Percentiles rank a stretch among this genome's conserved stretches.
These are phyloP conservation scores for Candolleomyces eurysporus DNA, from an alignment of 768 basidiomycete species.

Conservation along the genomic window DNA sequence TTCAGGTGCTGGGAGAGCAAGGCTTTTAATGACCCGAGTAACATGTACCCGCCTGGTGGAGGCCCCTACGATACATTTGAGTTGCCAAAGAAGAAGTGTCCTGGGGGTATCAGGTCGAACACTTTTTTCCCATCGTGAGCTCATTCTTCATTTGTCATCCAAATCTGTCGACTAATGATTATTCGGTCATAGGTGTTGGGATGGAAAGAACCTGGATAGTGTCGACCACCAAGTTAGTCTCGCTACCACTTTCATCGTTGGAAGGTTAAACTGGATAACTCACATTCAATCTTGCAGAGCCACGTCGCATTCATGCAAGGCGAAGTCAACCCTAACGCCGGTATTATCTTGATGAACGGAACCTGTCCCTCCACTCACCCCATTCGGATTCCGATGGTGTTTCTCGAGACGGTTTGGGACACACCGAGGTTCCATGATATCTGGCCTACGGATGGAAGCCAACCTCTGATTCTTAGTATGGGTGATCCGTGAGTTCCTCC, in stretches of 20 bases:
- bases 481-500: not conserved
- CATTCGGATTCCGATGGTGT: conserved; percentile 3
- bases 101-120: conserved; percentile 1
- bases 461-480: conserved; percentile 2
- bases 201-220: not conserved
- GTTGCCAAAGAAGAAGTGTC: conserved; percentile 4
- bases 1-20: conserved; percentile 4
- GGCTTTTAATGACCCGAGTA: not conserved
- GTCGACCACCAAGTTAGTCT: not conserved
- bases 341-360: conserved; percentile 1
- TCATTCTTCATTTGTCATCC: too few relatives aligned
- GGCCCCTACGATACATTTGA: conserved; percentile 3
- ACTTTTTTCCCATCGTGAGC: conserved; percentile 2
- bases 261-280: not conserved
- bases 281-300: not conserved
- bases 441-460: conserved; percentile 2
- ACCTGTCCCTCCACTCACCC: not conserved
- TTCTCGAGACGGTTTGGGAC: conserved; percentile 3
- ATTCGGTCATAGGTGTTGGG: not conserved
- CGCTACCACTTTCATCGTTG: too few relatives aligned
- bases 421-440: conserved; percentile 3
- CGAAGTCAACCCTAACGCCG: not conserved
- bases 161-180: too few relatives aligned
- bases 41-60: conserved; percentile 1
- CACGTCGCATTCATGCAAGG: conserved; percentile 2